These are phyloP conservation scores for Stropharia rugosoannulata DNA, from an alignment of 768 basidiomycete species.

Conservation along the genomic window DNA sequence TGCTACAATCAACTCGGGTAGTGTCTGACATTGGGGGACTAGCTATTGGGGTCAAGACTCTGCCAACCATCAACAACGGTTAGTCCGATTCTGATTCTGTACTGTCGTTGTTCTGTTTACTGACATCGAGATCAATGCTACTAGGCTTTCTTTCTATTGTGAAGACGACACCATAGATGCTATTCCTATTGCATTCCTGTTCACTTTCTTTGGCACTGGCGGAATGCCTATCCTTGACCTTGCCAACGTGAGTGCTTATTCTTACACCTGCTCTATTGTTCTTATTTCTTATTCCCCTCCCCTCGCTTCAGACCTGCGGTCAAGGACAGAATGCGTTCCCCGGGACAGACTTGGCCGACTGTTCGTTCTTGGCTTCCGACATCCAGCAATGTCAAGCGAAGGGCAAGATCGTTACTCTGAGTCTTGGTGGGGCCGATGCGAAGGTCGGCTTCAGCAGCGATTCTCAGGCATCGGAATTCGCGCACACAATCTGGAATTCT, in stretches of 20 bases:
- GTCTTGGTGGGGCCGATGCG: conserved; percentile 59
- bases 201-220: conserved; percentile 60
- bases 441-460: conserved; percentile 55
- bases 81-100: not conserved
- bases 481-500: conserved; percentile 63
- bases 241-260: conserved; percentile 45
- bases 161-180: conserved; percentile 62
- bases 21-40: not conserved
- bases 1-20: not conserved
- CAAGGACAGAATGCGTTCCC: conserved; percentile 46
- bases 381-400: conserved; percentile 65
- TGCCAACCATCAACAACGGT: conserved; percentile 37
- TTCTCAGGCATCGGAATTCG: conserved; percentile 51
- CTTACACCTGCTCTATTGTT: not conserved
- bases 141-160: conserved; percentile 57
- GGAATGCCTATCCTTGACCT: conserved; percentile 60
- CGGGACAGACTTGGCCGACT: conserved; percentile 63
- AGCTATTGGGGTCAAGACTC: conserved; percentile 46
- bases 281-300: not conserved
- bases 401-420: conserved; percentile 55
- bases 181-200: conserved; percentile 60
- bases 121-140: not conserved
- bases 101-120: not conserved
- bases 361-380: conserved; percentile 56
- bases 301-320: conserved; percentile 50